A percentile compares a stretch with the other conserved stretches of the same genome.
Evolutionary conservation across 148 eudicot genomes (phyloP).

Genomic region (Pouteria glomerata): DNA sequence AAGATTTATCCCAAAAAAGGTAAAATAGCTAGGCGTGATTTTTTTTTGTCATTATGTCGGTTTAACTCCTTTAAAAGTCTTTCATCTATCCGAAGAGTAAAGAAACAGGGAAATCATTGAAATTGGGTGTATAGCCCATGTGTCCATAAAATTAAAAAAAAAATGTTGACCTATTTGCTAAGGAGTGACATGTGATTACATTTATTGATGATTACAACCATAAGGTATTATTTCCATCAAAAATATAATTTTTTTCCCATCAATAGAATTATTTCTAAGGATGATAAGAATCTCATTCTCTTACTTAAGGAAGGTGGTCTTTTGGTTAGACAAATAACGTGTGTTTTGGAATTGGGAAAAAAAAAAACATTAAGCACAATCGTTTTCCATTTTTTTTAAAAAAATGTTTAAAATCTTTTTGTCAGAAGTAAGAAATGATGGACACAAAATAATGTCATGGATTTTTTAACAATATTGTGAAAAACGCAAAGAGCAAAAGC

Average conservation of each 20-base stretch:
- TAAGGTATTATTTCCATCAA: background rate
- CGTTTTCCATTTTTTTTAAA: slow-evolving; percentile 16
- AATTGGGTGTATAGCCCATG: slow-evolving; percentile 7
- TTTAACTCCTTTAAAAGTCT: too few species aligned
- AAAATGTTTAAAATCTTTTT: slow-evolving; percentile 14
- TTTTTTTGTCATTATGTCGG: too few species aligned
- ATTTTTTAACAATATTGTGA: slow-evolving; percentile 14
- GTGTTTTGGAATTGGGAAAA: slow-evolving; percentile 15
- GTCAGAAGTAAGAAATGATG: background rate
- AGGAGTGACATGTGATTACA: slow-evolving; percentile 16
- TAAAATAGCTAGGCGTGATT: too few species aligned
- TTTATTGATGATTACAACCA: slow-evolving; percentile 9
- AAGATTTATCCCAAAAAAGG: too few species aligned
- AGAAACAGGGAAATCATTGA: background rate
- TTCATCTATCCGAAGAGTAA: background rate
- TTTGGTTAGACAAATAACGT: slow-evolving; percentile 16
- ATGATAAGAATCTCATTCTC: slow-evolving; percentile 1
- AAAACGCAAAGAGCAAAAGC: slow-evolving; percentile 8
- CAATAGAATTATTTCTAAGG: too few species aligned
- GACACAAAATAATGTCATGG: slow-evolving; percentile 10
- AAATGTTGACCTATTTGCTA: slow-evolving; percentile 5
- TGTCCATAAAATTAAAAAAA: background rate
- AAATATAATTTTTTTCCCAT: background rate
- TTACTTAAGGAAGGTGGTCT: slow-evolving; percentile 16
- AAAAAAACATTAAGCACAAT: slow-evolving; percentile 3